Percentiles rank a stretch among this genome's conserved stretches.
Conservation (phyloP, 176 grass and related monocot genomes). For the Cenchrus americanus region DNA sequence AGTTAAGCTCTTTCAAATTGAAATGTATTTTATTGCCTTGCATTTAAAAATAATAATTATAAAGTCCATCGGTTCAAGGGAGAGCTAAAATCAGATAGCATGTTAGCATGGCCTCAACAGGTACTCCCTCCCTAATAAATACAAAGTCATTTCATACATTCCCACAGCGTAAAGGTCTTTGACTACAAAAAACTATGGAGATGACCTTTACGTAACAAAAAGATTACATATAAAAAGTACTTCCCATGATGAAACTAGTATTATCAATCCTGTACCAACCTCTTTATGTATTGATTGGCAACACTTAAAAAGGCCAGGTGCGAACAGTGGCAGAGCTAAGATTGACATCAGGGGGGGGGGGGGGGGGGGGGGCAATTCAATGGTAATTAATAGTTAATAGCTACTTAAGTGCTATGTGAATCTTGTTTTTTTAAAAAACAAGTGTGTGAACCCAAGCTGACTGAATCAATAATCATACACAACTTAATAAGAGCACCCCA, state of each 20-base stretch:
- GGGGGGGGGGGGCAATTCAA: too few species aligned
- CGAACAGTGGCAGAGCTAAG: too few species aligned
- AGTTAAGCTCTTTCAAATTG: background rate
- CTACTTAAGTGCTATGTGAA: too few species aligned
- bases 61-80: background rate
- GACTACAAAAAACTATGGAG: background rate
- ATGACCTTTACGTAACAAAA: background rate
- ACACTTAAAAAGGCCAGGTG: too few species aligned
- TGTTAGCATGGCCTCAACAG: background rate
- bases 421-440: too few species aligned
- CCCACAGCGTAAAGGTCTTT: background rate
- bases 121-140: background rate
- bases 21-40: background rate
- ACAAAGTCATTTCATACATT: background rate
- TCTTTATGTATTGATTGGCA: background rate
- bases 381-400: too few species aligned
- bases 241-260: background rate
- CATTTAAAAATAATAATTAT: slow-evolving; percentile 10
- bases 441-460: too few species aligned
- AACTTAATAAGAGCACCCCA: too few species aligned
- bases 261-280: background rate
- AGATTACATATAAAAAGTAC: background rate
- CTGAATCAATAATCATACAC: too few species aligned
- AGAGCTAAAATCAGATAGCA: background rate
- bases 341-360: too few species aligned